A percentile compares a stretch with the other conserved stretches of the same genome.
These are phyloP conservation scores for Ceratocystiopsis sp. DNA, from an alignment of 2,329 filamentous ascomycete species.

Conservation along the genomic window DNA sequence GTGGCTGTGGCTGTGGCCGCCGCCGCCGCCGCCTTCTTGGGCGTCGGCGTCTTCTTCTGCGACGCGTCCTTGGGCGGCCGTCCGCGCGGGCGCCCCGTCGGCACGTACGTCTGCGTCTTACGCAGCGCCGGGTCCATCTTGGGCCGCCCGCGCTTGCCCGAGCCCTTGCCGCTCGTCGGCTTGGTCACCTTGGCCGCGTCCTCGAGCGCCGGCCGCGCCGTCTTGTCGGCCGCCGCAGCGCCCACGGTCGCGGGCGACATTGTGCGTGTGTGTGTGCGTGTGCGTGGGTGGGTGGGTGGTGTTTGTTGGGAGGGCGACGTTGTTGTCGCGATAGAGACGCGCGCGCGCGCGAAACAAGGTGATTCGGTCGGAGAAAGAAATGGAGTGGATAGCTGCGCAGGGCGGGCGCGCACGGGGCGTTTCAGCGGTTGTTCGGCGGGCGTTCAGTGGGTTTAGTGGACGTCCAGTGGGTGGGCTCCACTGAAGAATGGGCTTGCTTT, in stretches of 20 bases:
- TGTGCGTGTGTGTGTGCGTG: background rate
- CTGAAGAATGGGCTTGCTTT: too few species aligned
- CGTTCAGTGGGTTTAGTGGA: too few species aligned
- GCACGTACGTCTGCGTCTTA: slow-evolving; percentile 11
- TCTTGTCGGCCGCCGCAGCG: slow-evolving; percentile 1
- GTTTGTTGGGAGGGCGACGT: background rate
- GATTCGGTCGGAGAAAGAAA: too few species aligned
- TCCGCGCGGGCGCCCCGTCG: slow-evolving; percentile 11
- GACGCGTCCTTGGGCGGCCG: slow-evolving; percentile 10
- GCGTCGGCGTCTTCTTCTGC: slow-evolving; percentile 6
- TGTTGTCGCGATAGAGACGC: background rate
- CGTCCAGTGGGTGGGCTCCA: too few species aligned
- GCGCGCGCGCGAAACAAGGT: too few species aligned
- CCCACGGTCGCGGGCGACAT: slow-evolving; percentile 6
- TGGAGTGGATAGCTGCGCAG: too few species aligned
- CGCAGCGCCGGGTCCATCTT: slow-evolving; percentile 11
- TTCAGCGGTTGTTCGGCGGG: too few species aligned
- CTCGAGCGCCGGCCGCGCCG: slow-evolving; percentile 9
- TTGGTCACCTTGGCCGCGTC: slow-evolving; percentile 10
- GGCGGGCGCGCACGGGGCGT: too few species aligned
- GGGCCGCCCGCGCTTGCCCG: slow-evolving; percentile 11
- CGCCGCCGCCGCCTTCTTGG: slow-evolving; percentile 2
- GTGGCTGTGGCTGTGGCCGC: too few species aligned
- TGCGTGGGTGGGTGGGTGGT: background rate
- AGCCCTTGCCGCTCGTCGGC: slow-evolving; percentile 9